A percentile compares a stretch with the other conserved stretches of the same genome.
Conservation (phyloP, 306 rosid genomes). For the Vachellia pachyceras region DNA sequence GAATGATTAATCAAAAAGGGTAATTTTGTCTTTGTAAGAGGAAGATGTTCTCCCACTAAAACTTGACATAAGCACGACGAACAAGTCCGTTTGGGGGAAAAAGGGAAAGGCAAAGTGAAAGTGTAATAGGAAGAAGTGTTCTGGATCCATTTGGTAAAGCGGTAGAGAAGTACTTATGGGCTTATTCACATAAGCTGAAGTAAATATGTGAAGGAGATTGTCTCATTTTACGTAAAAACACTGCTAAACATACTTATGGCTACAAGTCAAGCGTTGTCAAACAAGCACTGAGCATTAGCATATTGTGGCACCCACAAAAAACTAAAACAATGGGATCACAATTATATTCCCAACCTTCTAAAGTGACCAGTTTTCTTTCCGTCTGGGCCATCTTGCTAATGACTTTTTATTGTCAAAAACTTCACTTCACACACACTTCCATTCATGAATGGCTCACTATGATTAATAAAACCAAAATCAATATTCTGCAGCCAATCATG, state of each 20-base stretch:
- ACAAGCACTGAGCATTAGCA: conserved; percentile 14
- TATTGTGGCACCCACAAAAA: conserved; percentile 38
- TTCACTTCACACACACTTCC: background rate
- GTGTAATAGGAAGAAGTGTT: conserved; percentile 8
- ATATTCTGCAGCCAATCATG: conserved; percentile 42
- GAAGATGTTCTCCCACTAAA: background rate
- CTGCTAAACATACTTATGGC: no score
- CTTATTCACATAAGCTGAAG: no score
- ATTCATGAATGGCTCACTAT: conserved; percentile 22
- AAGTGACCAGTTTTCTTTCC: conserved; percentile 38
- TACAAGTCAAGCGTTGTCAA: no score
- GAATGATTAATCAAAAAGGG: background rate
- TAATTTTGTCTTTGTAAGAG: background rate
- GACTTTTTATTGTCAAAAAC: conserved; percentile 29
- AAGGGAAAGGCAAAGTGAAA: conserved; percentile 35
- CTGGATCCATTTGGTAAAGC: no score
- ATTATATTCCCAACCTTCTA: conserved; percentile 56
- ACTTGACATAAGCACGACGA: background rate
- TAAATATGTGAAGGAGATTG: no score
- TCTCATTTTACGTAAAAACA: no score
- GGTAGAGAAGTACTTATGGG: no score
- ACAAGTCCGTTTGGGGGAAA: conserved; percentile 14
- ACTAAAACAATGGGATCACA: conserved; percentile 43
- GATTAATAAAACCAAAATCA: conserved; percentile 34
- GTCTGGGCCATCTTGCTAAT: conserved; percentile 31